Percentiles rank a stretch among this genome's conserved stretches.
These are phyloP conservation scores for Aspergillus brunneoviolaceus DNA, from an alignment of 2,329 filamentous ascomycete genomes.

Conservation along the genomic window DNA sequence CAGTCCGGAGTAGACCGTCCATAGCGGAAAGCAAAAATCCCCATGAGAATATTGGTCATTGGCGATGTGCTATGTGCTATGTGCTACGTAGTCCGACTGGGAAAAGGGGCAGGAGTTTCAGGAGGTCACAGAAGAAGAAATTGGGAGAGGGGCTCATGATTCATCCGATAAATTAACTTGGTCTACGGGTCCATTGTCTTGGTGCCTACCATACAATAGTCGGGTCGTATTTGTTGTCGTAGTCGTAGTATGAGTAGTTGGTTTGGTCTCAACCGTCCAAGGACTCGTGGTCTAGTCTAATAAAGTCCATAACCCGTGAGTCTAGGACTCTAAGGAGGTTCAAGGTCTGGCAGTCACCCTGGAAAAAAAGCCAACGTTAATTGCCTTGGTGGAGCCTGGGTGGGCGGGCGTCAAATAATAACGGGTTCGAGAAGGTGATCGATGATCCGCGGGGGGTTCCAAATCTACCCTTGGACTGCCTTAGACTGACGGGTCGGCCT, in stretches of 20 bases:
- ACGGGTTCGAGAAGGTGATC: slow-evolving; percentile 7
- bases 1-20: neutral
- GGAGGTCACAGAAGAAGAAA: slow-evolving; percentile 10
- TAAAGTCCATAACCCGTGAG: neutral
- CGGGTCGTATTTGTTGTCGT: too few species aligned
- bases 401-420: slow-evolving; percentile 7
- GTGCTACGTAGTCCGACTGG: neutral
- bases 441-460: slow-evolving; percentile 22
- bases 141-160: slow-evolving; percentile 2
- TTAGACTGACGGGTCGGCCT: neutral
- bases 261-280: neutral
- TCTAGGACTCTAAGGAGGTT: neutral
- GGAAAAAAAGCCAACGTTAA: slow-evolving; percentile 1
- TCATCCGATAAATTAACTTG: neutral
- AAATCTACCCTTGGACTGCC: slow-evolving; percentile 4
- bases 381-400: slow-evolving; percentile 10
- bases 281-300: neutral
- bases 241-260: neutral
- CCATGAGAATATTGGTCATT: neutral
- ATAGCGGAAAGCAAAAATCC: neutral
- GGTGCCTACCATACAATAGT: neutral
- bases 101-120: slow-evolving; percentile 14
- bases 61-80: neutral
- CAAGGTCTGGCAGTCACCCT: neutral
- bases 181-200: neutral